Percentiles rank a stretch among this genome's conserved stretches.
Conservation (phyloP, 306 rosid genomes). For the Luffa aegyptiaca region DNA sequence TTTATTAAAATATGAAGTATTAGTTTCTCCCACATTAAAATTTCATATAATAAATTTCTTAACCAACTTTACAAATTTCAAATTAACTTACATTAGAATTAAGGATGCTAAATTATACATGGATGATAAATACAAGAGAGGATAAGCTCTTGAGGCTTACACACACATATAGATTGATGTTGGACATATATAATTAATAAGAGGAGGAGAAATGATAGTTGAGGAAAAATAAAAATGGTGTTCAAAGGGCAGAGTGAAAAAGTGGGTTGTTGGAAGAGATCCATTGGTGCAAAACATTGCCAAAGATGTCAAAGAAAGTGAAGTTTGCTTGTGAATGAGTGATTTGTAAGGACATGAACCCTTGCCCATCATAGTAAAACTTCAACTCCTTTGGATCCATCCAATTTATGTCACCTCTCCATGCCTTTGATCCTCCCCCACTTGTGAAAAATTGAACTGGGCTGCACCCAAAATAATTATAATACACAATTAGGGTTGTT, state of each 20-base stretch:
- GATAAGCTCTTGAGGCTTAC: not conserved
- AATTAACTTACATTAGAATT: too few species aligned
- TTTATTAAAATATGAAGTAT: too few species aligned
- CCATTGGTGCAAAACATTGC: slow-evolving; percentile 43
- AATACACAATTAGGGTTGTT: too few species aligned
- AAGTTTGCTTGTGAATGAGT: slow-evolving; percentile 21
- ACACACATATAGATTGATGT: not conserved
- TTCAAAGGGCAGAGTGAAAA: not conserved
- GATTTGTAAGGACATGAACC: slow-evolving; percentile 52
- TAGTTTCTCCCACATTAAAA: too few species aligned
- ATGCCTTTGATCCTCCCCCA: slow-evolving; percentile 84
- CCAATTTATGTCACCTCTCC: slow-evolving; percentile 41
- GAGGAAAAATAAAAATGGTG: not conserved
- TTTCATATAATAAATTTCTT: too few species aligned
- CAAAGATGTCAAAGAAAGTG: slow-evolving; percentile 45
- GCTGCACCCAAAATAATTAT: slow-evolving; percentile 23
- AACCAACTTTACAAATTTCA: too few species aligned
- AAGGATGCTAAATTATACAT: too few species aligned
- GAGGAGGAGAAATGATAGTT: too few species aligned
- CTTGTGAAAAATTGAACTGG: slow-evolving; percentile 61
- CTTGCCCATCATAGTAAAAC: slow-evolving; percentile 75
- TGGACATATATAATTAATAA: not conserved
- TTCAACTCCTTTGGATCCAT: slow-evolving; percentile 21
- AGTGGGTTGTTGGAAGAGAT: slow-evolving; percentile 28
- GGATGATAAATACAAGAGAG: too few species aligned